Base-by-base conservation (phyloP, 768 basidiomycete species). In the Pulveroboletus sp. region DNA sequence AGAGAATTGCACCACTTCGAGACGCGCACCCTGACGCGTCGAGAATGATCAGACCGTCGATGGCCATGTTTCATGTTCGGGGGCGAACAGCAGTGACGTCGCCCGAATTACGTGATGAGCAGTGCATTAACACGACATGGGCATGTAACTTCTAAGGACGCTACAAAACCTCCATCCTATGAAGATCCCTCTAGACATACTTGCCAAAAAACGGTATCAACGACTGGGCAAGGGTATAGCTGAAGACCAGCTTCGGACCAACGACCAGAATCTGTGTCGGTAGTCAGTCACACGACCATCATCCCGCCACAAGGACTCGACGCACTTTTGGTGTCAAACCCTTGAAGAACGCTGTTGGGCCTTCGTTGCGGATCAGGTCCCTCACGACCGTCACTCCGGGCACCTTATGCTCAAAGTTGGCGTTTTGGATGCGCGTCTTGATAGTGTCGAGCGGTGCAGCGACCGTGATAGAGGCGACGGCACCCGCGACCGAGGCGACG, bases 401-500 rank as follows among this genome's bases (percentile, higher is more conserved):
- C 12, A 89, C 86, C 62, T 89, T 90, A 45, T 74, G 77, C 69
- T 93, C 90, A 64, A 97, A 99, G 75, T 96, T 95, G 50, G 94
- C 95, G 68, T 98, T 96, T 68, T 99, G 95, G 53, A 99, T 96
- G 23, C 94, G 89, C 17, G 94, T 93, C 76, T 99, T 99, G 73
- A 99, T 83, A 31, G 85, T 86, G 60, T 98, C 95, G 11, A 99
- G 84, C 0, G 95, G 95, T 4, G 95, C 94, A 14, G 95, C 94
- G 59, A 98, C 83, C 9, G 91, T 91, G 63, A 99, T 97, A 27
- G 92, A 94, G 3, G 95, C 86, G 34, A 96, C 85, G 34, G 94
- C 95, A 65, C 95, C 95, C 5, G 85, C 87, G 50, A 98, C 79
- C 12, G 93, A 95, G 1, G 95, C 93, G 58, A 98, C 80, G 63